These are phyloP conservation scores for Paecilomyces variotii DNA, from an alignment of 2,329 filamentous ascomycete species.

Conservation along the genomic window DNA sequence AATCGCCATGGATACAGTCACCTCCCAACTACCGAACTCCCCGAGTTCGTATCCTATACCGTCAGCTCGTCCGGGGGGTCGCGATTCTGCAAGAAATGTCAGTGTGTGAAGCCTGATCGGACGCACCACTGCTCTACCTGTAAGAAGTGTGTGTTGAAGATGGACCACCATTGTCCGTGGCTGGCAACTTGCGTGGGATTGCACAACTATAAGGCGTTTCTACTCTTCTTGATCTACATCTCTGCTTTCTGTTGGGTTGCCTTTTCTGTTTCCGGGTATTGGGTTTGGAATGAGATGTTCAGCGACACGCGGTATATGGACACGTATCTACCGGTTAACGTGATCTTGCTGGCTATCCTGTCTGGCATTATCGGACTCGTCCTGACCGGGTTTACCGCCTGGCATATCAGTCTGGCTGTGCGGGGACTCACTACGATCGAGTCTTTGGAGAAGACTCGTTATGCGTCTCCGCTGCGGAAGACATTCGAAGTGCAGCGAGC, in stretches of 20 bases:
- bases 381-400: constrained; percentile 77
- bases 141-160: constrained; percentile 89
- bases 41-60: constrained; percentile 67
- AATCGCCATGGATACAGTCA: constrained; percentile 56
- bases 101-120: constrained; percentile 87
- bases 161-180: constrained; percentile 99
- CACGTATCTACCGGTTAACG: constrained; percentile 77
- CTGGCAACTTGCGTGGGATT: constrained; percentile 90
- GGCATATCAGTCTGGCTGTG: constrained; percentile 78
- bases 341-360: constrained; percentile 77
- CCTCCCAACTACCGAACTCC: constrained; percentile 63
- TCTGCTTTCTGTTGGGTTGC: constrained; percentile 75
- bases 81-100: constrained; percentile 96
- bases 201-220: constrained; percentile 89
- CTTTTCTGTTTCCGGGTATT: constrained; percentile 67
- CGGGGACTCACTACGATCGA: constrained; percentile 90
- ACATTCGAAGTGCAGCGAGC: constrained; percentile 59
- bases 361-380: constrained; percentile 88
- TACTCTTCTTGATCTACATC: constrained; percentile 86
- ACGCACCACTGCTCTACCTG: constrained; percentile 96
- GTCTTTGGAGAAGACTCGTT: constrained; percentile 89
- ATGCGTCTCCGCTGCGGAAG: constrained; percentile 70
- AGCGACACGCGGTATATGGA: constrained; percentile 63
- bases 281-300: constrained; percentile 80
- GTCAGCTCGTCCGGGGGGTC: constrained; percentile 84